Base-by-base conservation (phyloP, 2,329 filamentous ascomycete species). In the Fusarium sambucinum region DNA sequence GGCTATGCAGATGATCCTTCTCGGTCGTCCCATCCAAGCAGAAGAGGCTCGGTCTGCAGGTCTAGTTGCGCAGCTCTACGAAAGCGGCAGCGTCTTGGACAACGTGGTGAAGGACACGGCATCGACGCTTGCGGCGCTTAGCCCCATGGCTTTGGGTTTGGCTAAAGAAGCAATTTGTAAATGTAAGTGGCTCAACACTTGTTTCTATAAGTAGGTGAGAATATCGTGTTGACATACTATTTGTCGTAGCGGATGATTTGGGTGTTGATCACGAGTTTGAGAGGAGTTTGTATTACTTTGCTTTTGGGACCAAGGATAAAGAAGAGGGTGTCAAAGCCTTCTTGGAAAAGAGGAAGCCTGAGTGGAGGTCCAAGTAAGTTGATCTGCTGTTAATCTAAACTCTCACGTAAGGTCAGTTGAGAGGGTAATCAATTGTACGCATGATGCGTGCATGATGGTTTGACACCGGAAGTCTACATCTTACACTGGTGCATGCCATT, bases 211-310 rank as follows among this genome's bases (percentile, higher is more conserved):
- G 12, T 14, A 21, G n/a, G n/a, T 4, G 14, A 45, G 25, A 14
- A 27, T n/a, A 14, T 23, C 5, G 2, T 41, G 10, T 44, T 46
- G 17, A 42, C 62, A 55, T 4, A 8, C 13, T 13, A 47, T 35
- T 10, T 37, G 13, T 16, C 5, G 14, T 35, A 76, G 75, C 74
- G 25, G 75, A 76, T 40, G 48, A 59, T 16, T 46, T 76, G 11
- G 68, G 75, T 1, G 66, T 55, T 1, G 75, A 76, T 47, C 73
- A 77, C 37, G 74, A 76, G 41, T 76, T 79, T 63, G 79, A 80
- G 61, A 69, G 77, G 35, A 72, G 70, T 57, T 59, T 80, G 41
- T 80, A 80, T 58, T 80, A 79, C 52, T 73, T 73, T 59, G 75
- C 78, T 4, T 80, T 80, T 60, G 75, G 76, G 16, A 77, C 75